Evolutionary conservation across 257 asterid species (phyloP).

Genomic region (Catharanthus roseus): DNA sequence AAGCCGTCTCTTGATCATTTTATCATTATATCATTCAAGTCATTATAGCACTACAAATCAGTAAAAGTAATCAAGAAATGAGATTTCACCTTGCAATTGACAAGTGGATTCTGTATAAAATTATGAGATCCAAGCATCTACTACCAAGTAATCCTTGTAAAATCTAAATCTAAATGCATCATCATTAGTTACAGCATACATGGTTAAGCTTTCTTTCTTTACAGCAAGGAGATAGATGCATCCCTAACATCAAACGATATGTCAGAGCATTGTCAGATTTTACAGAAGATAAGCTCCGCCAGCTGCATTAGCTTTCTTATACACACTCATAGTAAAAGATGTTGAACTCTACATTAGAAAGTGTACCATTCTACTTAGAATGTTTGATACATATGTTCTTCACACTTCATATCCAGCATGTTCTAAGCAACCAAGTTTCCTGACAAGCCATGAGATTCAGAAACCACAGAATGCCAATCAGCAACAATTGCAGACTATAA

Average conservation of each 20-base stretch:
- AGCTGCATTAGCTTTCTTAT: too few relatives aligned
- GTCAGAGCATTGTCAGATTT: neutral
- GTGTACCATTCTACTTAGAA: neutral
- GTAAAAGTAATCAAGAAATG: neutral
- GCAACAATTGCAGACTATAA: neutral
- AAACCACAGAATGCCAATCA: constrained; percentile 3
- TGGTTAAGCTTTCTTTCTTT: neutral
- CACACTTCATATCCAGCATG: neutral
- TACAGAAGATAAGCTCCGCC: neutral
- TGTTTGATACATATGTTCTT: neutral
- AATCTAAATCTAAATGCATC: neutral
- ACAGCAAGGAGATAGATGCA: neutral
- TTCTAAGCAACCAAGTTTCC: constrained; percentile 6
- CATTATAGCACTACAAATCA: neutral
- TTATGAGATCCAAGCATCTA: neutral
- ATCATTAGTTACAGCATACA: neutral
- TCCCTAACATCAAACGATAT: neutral
- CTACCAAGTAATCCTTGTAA: neutral
- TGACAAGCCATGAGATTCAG: neutral
- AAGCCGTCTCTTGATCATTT: neutral
- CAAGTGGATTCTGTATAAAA: neutral
- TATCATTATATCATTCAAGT: neutral
- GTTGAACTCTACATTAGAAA: neutral
- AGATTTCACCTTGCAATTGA: neutral
- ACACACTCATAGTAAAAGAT: neutral